These are phyloP conservation scores for Collybia sordida DNA, from an alignment of 768 basidiomycete species.

Conservation along the genomic window DNA sequence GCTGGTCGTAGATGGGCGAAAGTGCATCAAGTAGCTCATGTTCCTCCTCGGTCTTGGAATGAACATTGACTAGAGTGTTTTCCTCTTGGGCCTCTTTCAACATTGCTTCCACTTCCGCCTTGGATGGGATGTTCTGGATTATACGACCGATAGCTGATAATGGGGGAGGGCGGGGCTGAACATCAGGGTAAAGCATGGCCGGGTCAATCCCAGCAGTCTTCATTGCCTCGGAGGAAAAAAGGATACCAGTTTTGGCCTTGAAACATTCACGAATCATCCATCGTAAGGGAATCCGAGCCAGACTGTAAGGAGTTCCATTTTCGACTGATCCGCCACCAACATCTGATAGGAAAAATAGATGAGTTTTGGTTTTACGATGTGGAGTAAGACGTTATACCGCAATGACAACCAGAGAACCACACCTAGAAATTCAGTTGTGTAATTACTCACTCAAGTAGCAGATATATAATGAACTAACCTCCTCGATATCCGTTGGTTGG, in stretches of 20 bases:
- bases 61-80: not conserved
- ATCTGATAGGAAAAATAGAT: conserved; percentile 28
- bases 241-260: conserved; percentile 52
- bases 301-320: conserved; percentile 37
- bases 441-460: not conserved
- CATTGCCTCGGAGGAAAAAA: conserved; percentile 50
- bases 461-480: conserved; percentile 17
- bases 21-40: conserved; percentile 53
- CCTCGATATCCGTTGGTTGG: conserved; percentile 37
- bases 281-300: conserved; percentile 53
- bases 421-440: conserved; percentile 20
- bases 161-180: conserved; percentile 29
- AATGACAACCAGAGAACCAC: conserved; percentile 48
- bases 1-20: conserved; percentile 50
- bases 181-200: conserved; percentile 31
- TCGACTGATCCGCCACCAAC: conserved; percentile 52
- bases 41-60: conserved; percentile 40
- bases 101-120: not conserved
- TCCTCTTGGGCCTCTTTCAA: not conserved
- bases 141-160: conserved; percentile 13
- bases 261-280: conserved; percentile 78
- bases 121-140: conserved; percentile 18
- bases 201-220: conserved; percentile 41
- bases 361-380: not conserved
- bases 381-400: conserved; percentile 20